Conservation (phyloP, 805 yeast genomes). For the Zygotorulaspora florentina region DNA sequence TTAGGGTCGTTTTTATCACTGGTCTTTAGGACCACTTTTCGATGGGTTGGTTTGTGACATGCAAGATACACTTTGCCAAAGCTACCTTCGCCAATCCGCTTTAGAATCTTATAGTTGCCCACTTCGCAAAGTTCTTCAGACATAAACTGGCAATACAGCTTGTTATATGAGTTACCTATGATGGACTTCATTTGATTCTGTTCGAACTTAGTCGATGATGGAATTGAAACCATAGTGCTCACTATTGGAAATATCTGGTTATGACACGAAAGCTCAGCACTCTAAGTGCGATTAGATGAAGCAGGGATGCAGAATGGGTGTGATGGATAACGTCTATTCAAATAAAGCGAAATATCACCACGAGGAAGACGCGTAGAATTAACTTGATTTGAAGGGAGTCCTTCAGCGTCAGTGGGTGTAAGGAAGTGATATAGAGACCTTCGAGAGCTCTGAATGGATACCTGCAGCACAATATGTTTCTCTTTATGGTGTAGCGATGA, state of each 20-base stretch:
- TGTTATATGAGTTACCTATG: slow-evolving; percentile 62
- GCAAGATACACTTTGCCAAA: slow-evolving; percentile 92
- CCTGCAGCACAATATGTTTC: too few species aligned
- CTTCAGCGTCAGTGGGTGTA: too few species aligned
- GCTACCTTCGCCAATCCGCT: slow-evolving; percentile 85
- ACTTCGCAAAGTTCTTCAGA: slow-evolving; percentile 53
- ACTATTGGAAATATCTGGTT: too few species aligned
- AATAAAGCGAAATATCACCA: too few species aligned
- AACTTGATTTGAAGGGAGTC: too few species aligned
- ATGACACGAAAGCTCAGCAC: not conserved
- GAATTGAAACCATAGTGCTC: not conserved
- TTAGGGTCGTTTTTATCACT: slow-evolving; percentile 77
- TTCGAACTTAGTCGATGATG: slow-evolving; percentile 25
- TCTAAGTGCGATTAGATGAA: too few species aligned
- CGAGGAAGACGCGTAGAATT: too few species aligned
- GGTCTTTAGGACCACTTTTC: slow-evolving; percentile 80
- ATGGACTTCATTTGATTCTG: slow-evolving; percentile 33
- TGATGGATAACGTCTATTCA: not conserved
- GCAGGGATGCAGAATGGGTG: not conserved
- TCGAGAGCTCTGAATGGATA: too few species aligned
- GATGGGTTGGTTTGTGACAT: slow-evolving; percentile 64
- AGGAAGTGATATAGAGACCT: too few species aligned
- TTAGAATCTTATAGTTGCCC: slow-evolving; percentile 72
- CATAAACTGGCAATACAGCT: slow-evolving; percentile 47
- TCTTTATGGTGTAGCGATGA: too few species aligned